phyloP scores from a whole-genome alignment of 139 green algal genomes.

The Picochlorum sp. region DNA sequence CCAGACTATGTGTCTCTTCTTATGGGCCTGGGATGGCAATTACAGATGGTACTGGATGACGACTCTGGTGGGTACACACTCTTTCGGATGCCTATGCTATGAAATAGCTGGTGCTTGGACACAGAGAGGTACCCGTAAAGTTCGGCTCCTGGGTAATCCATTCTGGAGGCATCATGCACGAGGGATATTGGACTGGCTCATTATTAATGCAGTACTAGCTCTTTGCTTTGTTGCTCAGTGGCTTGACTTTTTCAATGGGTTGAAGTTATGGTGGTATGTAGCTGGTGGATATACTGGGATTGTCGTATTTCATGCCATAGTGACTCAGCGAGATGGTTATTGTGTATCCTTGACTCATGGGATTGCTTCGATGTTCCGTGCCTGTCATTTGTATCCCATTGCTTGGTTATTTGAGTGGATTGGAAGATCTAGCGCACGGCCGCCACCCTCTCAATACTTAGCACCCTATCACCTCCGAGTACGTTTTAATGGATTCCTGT shows the following conservation, averaged over 20 bases:
- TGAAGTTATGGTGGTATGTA: slow-evolving; percentile 22
- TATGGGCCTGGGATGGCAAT: slow-evolving; percentile 17
- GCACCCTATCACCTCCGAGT: slow-evolving; percentile 21
- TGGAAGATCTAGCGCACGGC: slow-evolving; percentile 22
- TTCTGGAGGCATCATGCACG: slow-evolving; percentile 22
- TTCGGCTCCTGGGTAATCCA: slow-evolving; percentile 15
- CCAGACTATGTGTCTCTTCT: slow-evolving; percentile 33
- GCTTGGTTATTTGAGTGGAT: slow-evolving; percentile 23
- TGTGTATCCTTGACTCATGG: slow-evolving; percentile 21
- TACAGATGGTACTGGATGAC: slow-evolving; percentile 9
- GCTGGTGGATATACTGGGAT: slow-evolving; percentile 19
- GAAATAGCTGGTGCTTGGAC: slow-evolving; percentile 28
- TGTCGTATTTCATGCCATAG: slow-evolving; percentile 20
- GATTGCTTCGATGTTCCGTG: slow-evolving; percentile 7
- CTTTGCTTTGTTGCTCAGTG: slow-evolving; percentile 11
- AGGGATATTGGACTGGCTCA: slow-evolving; percentile 28
- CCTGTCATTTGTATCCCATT: slow-evolving; percentile 4
- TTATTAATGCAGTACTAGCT: slow-evolving; percentile 25
- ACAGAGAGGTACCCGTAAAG: slow-evolving; percentile 16
- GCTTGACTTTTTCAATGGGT: slow-evolving; percentile 1
- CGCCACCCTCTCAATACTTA: slow-evolving; percentile 12
- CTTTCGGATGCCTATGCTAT: slow-evolving; percentile 13
- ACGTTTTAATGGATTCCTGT: no score
- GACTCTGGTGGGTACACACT: slow-evolving; percentile 18
- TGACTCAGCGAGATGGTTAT: slow-evolving; percentile 29